A percentile compares a stretch with the other conserved stretches of the same genome.
These are phyloP conservation scores for Podospora appendiculata DNA, from an alignment of 495 filamentous ascomycete genomes.

Conservation along the genomic window DNA sequence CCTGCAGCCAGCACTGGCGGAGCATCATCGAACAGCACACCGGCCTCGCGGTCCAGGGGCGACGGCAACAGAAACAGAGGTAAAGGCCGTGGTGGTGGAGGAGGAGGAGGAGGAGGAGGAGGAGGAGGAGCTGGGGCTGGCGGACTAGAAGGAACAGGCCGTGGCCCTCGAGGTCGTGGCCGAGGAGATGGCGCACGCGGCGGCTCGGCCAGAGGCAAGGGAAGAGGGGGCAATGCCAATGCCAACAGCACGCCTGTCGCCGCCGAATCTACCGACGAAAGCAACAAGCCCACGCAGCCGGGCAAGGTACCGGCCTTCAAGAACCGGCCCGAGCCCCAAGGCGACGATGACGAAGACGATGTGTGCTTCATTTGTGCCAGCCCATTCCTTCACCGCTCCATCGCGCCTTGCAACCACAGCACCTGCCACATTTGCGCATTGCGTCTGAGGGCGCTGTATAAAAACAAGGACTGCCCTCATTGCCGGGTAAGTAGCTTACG, in stretches of 20 bases:
- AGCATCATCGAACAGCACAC: background rate
- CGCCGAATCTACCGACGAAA: background rate
- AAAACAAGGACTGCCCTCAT: conserved; percentile 89
- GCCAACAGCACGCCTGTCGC: conserved; percentile 1
- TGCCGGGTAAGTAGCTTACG: conserved; percentile 59
- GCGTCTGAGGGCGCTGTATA: conserved; percentile 84
- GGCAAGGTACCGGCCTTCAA: conserved; percentile 13
- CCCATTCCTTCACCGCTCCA: conserved; percentile 69
- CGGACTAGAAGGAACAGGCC: conserved; percentile 26
- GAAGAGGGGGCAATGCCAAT: conserved; percentile 5
- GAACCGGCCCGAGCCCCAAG: conserved; percentile 10
- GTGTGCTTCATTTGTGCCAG: conserved; percentile 97
- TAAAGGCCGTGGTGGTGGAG: conserved; percentile 12
- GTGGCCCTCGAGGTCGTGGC: conserved; percentile 7
- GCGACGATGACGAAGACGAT: conserved; percentile 59
- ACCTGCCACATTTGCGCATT: conserved; percentile 95
- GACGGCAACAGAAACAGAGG: conserved; percentile 30
- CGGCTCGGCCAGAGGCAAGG: conserved; percentile 11
- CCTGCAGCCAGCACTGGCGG: conserved; percentile 3
- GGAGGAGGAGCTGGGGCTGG: conserved; percentile 21
- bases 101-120: conserved; percentile 5
- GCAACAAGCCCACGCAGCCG: conserved; percentile 5
- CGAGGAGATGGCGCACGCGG: conserved; percentile 8
- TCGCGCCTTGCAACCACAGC: conserved; percentile 89
- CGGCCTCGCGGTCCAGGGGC: conserved; percentile 18